Base-by-base conservation (phyloP, 139 green algal species). In the Eudorina sp. region DNA sequence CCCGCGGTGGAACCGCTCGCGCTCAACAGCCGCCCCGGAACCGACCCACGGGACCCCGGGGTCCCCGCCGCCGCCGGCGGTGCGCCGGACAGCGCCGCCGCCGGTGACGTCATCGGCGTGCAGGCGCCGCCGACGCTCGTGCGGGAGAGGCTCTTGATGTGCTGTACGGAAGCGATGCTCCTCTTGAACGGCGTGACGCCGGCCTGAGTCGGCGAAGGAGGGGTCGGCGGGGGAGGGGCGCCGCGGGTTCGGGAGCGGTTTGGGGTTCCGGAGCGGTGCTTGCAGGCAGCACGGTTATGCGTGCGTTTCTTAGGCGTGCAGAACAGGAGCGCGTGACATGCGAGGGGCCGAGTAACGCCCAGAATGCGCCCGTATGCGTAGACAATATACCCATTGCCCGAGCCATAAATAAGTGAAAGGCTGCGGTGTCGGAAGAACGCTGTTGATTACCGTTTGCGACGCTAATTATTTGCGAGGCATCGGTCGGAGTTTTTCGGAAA, bases 171-270 rank as follows among this genome's bases (percentile, higher is more conserved):
- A 25, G 78, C 78, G n/a, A 62, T 45, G 45, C 80, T 86, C 29
- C 80, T 60, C 58, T 86, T 86, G 43, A 86, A 51, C n/a, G 62
- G 60, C n/a, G 60, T 43, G 23, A 77, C 21, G 62, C 80, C 80
- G n/a, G 80, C 80, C 80, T 86, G 62, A n/a, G n/a, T n/a, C n/a
- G n/a, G n/a, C n/a, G n/a, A n/a, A n/a, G n/a, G n/a, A n/a, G n/a
- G n/a, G n/a, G n/a, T n/a, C n/a, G n/a, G n/a, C n/a, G n/a, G n/a
- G n/a, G 5, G 7, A 43, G 58, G 53, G 3, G 38, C 27, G 73
- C n/a, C 3, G 21, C 16, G 62, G 23, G 19, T 31, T 19, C 3
- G 34, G 34, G 4, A 51, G 68, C 2, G 64, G 23, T 38, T 74
- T 74, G 5, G n/a, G n/a, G 34, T 38, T 38, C n/a, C 29, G 64